Evolutionary conservation across 208 protist species (phyloP), one percentile per base, ranked within the genome.

Genomic region (Trypanosoma platydactyli): DNA sequence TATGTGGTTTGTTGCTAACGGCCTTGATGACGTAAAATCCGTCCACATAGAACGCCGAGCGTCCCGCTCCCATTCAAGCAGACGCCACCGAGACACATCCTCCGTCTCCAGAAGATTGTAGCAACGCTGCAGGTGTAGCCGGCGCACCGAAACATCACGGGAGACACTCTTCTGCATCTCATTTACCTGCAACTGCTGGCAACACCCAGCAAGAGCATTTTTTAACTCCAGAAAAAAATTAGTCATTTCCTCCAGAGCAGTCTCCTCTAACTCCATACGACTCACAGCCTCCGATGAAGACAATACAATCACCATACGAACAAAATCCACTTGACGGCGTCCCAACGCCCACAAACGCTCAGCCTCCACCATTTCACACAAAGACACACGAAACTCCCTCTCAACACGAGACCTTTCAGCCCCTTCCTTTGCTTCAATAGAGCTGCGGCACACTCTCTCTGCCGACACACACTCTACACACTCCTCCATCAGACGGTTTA

Each of bases 21-120:
- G 51, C 51, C 40, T 51, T 11, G 62, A 50, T 15, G 52, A 33
- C 1, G 27, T 11, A 40, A 56, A 59, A 16, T 55, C 13, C 15
- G 52, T 56, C 62, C 62, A 68, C 16, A 41, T 22, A 16, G 18
- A 22, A n/a, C 38, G 40, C 24, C 29, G 41, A 5, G 42, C 50
- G 25, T 45, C 16, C 3, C 25, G 54, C 24, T 60, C 40, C 25
- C n/a, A 33, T 45, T 71, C 54, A 20, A 71, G 20, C 7, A 71
- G 18, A 25, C 30, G 18, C 53, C 48, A 58, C 33, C 56, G 30
- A 33, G 5, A 24, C 11, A 13, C 27, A 25, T 71, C 29, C 49
- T 62, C 65, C 49, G n/a, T 42, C 38, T 48, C 56, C n/a, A 20
- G 4, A 1, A 62, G 30, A 13, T 52, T 38, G 29, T 22, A 38